Evolutionary conservation across 2,329 filamentous ascomycete species (phyloP).

Genomic region (Orbilia javanica): DNA sequence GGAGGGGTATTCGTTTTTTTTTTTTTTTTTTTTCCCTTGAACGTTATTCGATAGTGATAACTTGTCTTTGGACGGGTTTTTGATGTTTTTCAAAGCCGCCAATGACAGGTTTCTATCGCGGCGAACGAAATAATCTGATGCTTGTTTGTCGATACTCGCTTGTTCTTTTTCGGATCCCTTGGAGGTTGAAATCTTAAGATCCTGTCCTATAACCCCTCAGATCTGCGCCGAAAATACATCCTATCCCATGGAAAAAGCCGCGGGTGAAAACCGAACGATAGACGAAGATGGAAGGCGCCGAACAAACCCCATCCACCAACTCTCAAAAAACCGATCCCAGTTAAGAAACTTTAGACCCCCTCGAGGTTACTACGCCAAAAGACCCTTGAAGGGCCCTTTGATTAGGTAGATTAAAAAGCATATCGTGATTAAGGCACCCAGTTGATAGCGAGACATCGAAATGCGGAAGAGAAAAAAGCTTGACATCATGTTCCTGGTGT

Average conservation of each 20-base stretch:
- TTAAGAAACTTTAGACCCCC: not conserved
- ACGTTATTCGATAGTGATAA: constrained; percentile 1
- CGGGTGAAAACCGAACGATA: constrained; percentile 5
- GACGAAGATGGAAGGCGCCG: constrained; percentile 5
- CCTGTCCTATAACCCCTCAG: not conserved
- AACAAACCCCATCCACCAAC: not conserved
- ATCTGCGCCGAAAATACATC: not conserved
- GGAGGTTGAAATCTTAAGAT: not conserved
- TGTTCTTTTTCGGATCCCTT: no score
- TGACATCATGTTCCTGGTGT: not conserved
- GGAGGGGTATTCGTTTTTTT: not conserved
- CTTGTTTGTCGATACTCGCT: no score
- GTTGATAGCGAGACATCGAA: not conserved
- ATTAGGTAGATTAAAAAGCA: constrained; percentile 1
- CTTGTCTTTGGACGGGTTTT: not conserved
- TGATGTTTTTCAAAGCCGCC: no score
- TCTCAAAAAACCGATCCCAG: not conserved
- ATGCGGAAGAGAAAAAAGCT: not conserved
- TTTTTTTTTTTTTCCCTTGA: not conserved
- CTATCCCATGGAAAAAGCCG: constrained; percentile 14
- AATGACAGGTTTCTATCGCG: no score
- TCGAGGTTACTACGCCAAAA: not conserved
- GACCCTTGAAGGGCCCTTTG: not conserved
- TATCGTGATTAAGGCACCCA: not conserved
- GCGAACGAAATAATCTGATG: no score